These are phyloP conservation scores for Botryotinia globosa DNA, from an alignment of 2,329 filamentous ascomycete species.

Conservation along the genomic window DNA sequence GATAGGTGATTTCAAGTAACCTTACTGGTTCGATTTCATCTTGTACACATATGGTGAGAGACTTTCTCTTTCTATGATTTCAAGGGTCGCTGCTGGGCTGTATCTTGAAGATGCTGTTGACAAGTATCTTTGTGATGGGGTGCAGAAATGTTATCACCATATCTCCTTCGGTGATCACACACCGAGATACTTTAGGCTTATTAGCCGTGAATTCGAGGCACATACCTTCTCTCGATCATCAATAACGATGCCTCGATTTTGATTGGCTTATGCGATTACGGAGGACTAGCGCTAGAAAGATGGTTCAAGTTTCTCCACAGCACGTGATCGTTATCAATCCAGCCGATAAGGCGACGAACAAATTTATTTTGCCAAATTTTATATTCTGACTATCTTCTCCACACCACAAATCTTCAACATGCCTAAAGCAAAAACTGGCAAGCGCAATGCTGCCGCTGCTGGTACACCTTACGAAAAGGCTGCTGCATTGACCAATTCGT, in stretches of 20 bases:
- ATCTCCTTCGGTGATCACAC: no score
- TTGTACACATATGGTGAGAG: neutral
- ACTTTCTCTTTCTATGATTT: neutral
- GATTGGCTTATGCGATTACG: no score
- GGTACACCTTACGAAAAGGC: constrained; percentile 37
- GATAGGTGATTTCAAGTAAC: neutral
- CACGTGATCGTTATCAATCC: constrained; percentile 9
- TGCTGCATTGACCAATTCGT: constrained; percentile 60
- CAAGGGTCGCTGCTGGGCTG: neutral
- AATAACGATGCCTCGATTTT: no score
- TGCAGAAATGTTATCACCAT: no score
- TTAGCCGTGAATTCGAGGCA: no score
- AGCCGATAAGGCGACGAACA: constrained; percentile 4
- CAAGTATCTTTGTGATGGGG: neutral
- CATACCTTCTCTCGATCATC: no score
- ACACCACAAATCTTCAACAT: constrained; percentile 25
- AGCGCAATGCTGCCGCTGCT: constrained; percentile 37
- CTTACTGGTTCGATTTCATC: neutral
- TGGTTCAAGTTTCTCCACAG: neutral
- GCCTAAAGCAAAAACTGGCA: constrained; percentile 38
- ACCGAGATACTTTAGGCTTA: no score
- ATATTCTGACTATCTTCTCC: neutral
- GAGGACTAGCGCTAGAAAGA: neutral
- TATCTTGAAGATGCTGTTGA: neutral
- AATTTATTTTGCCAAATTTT: constrained; percentile 15